These are phyloP conservation scores for Chalciporus pseudorubinellus DNA, from an alignment of 768 basidiomycete species.

Conservation along the genomic window DNA sequence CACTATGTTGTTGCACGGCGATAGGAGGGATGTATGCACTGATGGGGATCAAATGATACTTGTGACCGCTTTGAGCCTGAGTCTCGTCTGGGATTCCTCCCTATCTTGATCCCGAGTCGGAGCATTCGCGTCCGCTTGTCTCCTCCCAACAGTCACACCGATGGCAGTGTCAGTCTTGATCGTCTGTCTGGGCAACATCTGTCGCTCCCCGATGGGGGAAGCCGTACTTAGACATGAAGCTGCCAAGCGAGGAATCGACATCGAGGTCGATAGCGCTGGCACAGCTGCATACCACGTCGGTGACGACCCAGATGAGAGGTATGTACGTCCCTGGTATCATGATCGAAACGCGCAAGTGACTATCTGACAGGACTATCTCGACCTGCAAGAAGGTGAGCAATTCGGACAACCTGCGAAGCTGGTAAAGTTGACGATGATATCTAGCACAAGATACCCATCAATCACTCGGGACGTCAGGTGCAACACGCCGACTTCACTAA, in stretches of 20 bases:
- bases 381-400: constrained; percentile 64
- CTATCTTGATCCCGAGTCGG: background rate
- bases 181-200: constrained; percentile 83
- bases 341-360: background rate
- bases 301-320: constrained; percentile 84
- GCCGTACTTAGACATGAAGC: constrained; percentile 76
- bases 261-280: constrained; percentile 80
- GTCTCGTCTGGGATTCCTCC: no score
- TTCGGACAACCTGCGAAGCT: background rate
- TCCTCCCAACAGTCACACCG: constrained; percentile 7
- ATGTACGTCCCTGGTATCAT: constrained; percentile 8
- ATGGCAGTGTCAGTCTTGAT: constrained; percentile 57
- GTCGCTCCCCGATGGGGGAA: constrained; percentile 91
- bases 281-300: constrained; percentile 83
- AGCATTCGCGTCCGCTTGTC: background rate
- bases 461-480: constrained; percentile 67
- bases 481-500: constrained; percentile 59
- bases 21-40: no score
- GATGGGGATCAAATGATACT: no score
- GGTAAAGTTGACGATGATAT: background rate
- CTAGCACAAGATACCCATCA: constrained; percentile 74
- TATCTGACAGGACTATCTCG: constrained; percentile 52
- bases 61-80: no score
- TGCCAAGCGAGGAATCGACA: constrained; percentile 58
- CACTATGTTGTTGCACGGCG: background rate